Percentiles rank a stretch among this genome's conserved stretches.
Evolutionary conservation across 2,329 filamentous ascomycete species (phyloP).

Genomic region (Graphilbum sp.): DNA sequence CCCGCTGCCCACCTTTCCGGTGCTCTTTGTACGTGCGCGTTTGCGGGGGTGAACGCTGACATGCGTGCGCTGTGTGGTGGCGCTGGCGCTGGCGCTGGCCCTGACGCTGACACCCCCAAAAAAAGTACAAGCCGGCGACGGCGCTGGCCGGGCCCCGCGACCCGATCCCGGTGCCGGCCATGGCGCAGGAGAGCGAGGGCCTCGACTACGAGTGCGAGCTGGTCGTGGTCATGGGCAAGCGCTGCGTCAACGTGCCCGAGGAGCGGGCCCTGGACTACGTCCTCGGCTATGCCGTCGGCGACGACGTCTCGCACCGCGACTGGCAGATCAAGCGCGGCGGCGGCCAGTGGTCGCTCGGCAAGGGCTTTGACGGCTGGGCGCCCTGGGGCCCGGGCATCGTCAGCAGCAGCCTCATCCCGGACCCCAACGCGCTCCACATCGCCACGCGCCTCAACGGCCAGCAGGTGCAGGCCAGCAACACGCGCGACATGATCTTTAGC

Average conservation of each 20-base stretch:
- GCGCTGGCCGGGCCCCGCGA: conserved; percentile 48
- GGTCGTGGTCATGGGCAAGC: conserved; percentile 54
- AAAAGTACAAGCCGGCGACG: conserved; percentile 54
- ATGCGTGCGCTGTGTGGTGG: too few relatives aligned
- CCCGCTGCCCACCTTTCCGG: conserved; percentile 52
- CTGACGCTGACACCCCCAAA: background rate
- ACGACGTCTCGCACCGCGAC: conserved; percentile 67
- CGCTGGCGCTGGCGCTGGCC: too few relatives aligned
- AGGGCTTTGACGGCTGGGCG: conserved; percentile 62
- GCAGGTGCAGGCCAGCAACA: conserved; percentile 39
- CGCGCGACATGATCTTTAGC: conserved; percentile 46
- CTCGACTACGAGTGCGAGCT: conserved; percentile 73
- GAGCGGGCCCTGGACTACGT: conserved; percentile 52
- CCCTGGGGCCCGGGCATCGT: conserved; percentile 60
- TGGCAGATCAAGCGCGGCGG: conserved; percentile 56
- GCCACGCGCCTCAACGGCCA: conserved; percentile 43
- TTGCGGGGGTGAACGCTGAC: too few relatives aligned
- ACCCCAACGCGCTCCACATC: conserved; percentile 41
- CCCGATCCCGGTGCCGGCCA: conserved; percentile 45
- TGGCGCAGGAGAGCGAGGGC: conserved; percentile 49
- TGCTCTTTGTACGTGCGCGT: conserved; percentile 42
- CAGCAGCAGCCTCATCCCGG: conserved; percentile 31
- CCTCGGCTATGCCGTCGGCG: conserved; percentile 57
- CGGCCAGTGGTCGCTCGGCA: conserved; percentile 55
- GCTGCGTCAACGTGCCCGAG: conserved; percentile 48